Base-by-base conservation (phyloP, 1,139 yeast species). In the Lodderomyces pseudojiufengensis region DNA sequence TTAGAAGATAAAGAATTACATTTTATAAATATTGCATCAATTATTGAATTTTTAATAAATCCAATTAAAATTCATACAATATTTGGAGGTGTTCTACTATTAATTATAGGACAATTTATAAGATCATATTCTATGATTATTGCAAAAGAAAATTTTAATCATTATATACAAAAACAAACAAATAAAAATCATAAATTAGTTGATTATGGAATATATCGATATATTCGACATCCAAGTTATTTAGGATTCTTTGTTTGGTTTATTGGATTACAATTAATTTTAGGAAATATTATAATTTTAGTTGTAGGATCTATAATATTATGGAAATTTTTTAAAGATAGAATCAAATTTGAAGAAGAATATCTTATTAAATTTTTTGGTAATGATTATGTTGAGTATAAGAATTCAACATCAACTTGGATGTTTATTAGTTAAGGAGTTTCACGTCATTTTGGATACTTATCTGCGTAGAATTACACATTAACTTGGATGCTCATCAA, bases 211-310 rank as follows among this genome's bases (percentile, higher is more conserved):
- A 65, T 92, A 3, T 92, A 92, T 57, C 43, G 66, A 1, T 45
- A 61, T 13, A 61, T 76, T 8, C 70, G 98, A 41, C 98, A 92
- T 55, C 98, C 98, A 9, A 82, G 95, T 35, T 92, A 92, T 59
- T 74, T 80, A 39, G 98, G 97, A 1, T 92, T 84, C 56, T 90
- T 81, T 53, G 80, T 87, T 76, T 94, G 97, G 97, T 92, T 94
- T 20, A 50, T 90, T 3, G 97, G 97, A 0, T 70, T 88, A 2
- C 95, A 92, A 55, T 27, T 90, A 35, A 51, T 82, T 45, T 59
- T 90, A 40, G 63, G 78, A 33, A 92, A 88, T 57, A 38, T 55
- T 28, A 30, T 65, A 1, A 42, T 59, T 3, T 43, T 61, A 9
- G 34, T 40, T 1, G 44, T 50, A 5, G 73, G 72, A 2, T 52